phyloP scores from a whole-genome alignment of 2,329 filamentous ascomycete species.

The Beauveria caledonica region DNA sequence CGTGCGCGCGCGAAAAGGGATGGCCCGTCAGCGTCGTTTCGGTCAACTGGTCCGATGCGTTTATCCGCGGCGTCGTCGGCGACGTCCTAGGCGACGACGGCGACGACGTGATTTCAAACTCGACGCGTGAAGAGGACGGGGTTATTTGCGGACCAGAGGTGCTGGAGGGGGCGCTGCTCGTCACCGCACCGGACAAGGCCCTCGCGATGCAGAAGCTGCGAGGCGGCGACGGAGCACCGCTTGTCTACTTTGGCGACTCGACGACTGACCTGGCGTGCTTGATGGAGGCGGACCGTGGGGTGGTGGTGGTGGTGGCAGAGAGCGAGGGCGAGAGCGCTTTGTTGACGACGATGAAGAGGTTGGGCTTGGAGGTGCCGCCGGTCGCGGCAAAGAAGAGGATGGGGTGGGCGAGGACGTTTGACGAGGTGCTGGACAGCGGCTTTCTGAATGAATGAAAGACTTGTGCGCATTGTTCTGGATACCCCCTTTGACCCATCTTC shows the following conservation, averaged over 20 bases:
- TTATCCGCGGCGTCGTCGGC: slow-evolving; percentile 37
- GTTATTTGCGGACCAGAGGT: slow-evolving; percentile 32
- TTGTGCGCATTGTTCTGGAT: background rate
- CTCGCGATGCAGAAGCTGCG: slow-evolving; percentile 28
- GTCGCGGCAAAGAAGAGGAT: slow-evolving; percentile 15
- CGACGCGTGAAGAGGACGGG: slow-evolving; percentile 28
- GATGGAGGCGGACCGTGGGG: slow-evolving; percentile 30
- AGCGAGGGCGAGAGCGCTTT: slow-evolving; percentile 25
- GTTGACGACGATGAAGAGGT: slow-evolving; percentile 27
- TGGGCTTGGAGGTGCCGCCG: slow-evolving; percentile 32
- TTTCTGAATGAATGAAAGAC: slow-evolving; percentile 15
- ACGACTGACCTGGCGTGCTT: slow-evolving; percentile 49
- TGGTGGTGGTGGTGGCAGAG: slow-evolving; percentile 35
- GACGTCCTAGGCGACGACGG: slow-evolving; percentile 16
- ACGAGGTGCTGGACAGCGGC: slow-evolving; percentile 29
- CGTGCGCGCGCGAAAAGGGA: slow-evolving; percentile 18
- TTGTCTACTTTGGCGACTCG: slow-evolving; percentile 52
- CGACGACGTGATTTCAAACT: slow-evolving; percentile 34
- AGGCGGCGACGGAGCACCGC: slow-evolving; percentile 16
- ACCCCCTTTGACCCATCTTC: no score
- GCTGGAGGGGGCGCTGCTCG: slow-evolving; percentile 17
- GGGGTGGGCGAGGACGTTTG: slow-evolving; percentile 6
- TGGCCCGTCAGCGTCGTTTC: slow-evolving; percentile 39
- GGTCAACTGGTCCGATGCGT: slow-evolving; percentile 43
- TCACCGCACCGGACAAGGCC: slow-evolving; percentile 39